A percentile compares a stretch with the other conserved stretches of the same genome.
Evolutionary conservation across 352 stramenopile species (phyloP).

Genomic region (Phytophthora chlamydospora): DNA sequence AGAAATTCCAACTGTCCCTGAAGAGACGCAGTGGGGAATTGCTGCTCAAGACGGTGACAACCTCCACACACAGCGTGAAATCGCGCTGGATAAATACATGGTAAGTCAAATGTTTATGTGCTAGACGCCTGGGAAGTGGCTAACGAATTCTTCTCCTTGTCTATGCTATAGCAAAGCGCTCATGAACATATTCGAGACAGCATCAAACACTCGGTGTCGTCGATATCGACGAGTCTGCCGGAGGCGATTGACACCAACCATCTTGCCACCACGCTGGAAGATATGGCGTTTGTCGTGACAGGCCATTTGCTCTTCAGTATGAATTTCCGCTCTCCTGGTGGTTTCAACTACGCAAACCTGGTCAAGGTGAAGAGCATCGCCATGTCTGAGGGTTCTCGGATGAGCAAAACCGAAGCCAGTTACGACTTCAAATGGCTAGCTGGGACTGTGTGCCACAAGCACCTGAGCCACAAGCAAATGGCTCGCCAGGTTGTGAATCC

Average conservation of each 20-base stretch:
- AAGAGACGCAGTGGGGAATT: conserved; percentile 34
- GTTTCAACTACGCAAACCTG: conserved; percentile 82
- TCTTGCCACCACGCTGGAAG: conserved; percentile 58
- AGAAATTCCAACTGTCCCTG: conserved; percentile 22
- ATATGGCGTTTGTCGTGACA: conserved; percentile 79
- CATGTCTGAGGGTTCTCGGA: conserved; percentile 50
- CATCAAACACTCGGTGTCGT: conserved; percentile 52
- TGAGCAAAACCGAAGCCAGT: conserved; percentile 77
- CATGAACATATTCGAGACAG: conserved; percentile 65
- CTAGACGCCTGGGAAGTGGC: neutral
- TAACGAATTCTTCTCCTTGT: conserved; percentile 13
- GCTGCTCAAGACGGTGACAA: conserved; percentile 34
- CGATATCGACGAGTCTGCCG: conserved; percentile 35
- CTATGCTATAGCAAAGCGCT: conserved; percentile 53
- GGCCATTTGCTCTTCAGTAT: conserved; percentile 82
- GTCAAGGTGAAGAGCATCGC: conserved; percentile 90
- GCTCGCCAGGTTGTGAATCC: conserved; percentile 92
- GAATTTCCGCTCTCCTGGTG: conserved; percentile 73
- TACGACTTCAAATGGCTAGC: conserved; percentile 95
- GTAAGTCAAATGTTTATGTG: conserved; percentile 39
- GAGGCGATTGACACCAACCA: conserved; percentile 44
- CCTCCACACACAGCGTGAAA: conserved; percentile 59
- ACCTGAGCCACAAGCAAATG: conserved; percentile 98
- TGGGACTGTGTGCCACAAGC: conserved; percentile 96
- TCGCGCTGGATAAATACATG: conserved; percentile 77